Evolutionary conservation across 306 rosid species (phyloP), one percentile per base, ranked within the genome.

Genomic region (Quercus dentata): DNA sequence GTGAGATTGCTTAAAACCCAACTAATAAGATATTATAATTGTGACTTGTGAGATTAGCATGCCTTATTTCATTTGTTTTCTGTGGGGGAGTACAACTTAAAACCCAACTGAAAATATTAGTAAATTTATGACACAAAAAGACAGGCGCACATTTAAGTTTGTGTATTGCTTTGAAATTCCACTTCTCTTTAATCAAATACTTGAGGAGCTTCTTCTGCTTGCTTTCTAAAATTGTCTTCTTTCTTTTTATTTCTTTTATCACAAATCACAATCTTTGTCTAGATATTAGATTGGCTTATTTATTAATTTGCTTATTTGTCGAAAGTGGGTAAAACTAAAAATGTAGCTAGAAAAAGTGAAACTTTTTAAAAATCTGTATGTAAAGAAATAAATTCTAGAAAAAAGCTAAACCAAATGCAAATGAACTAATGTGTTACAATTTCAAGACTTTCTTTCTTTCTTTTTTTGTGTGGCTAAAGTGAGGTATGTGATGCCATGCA

Each of bases 401-500:
- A 38, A 38, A 38, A 38, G 46, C 2, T 38, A 38, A 38, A 38
- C 46, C 46, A 38, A 38, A 38, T 38, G 46, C 46, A 38, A 38
- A 38, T 38, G 28, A 76, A 64, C 67, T n/a, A 51, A 13, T 31
- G 55, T 25, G 19, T 27, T 35, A 27, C 68, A 73, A 19, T 25
- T 51, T 44, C 80, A 68, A 68, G 9, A 67, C 49, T 27, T 4
- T 15, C 14, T 28, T 38, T 38, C 46, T 38, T 38, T 7, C 10
- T 7, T 63, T 4, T 9, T 1, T 28, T 13, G 31, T 64, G n/a
- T 1, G 17, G 67, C 67, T 61, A 61, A 61, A 61, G 67, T 61
- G 30, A 21, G 31, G 25, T 23, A 25, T 25, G 33, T 61, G 69
- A 63, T 79, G 81, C 71, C 82, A 73, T 65, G 86, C 74, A 59